A percentile compares a stretch with the other conserved stretches of the same genome.
Evolutionary conservation across 2,329 filamentous ascomycete genomes (phyloP).

Genomic region (Fusarium irregulare): DNA sequence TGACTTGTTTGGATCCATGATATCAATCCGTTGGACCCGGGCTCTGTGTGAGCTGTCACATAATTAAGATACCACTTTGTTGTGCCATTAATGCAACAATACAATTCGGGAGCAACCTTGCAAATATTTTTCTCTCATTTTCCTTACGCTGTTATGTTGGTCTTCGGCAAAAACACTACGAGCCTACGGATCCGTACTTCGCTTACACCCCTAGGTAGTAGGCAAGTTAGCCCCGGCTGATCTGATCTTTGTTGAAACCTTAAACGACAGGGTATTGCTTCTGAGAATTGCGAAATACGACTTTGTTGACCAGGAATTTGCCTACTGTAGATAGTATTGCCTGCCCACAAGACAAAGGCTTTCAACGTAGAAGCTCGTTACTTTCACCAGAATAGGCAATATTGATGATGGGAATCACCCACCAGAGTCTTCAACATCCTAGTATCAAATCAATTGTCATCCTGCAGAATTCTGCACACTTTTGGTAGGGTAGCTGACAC

Average conservation of each 20-base stretch:
- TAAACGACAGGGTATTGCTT: conserved; percentile 25
- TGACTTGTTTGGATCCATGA: not conserved
- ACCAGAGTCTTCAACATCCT: not conserved
- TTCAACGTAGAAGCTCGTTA: conserved; percentile 11
- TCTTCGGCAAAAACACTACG: conserved; percentile 25
- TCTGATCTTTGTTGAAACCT: conserved; percentile 40
- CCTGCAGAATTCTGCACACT: conserved; percentile 11
- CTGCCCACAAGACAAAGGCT: not conserved
- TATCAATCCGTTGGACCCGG: conserved; percentile 31
- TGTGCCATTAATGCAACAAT: not conserved
- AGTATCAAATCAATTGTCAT: conserved; percentile 3
- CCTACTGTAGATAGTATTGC: not conserved
- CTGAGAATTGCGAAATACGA: conserved; percentile 5
- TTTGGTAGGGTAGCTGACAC: conserved; percentile 30
- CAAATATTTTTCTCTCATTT: not conserved
- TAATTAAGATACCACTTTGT: not conserved
- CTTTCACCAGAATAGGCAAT: conserved; percentile 5
- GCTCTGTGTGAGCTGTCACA: conserved; percentile 29
- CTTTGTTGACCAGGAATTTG: not conserved
- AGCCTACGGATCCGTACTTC: not conserved
- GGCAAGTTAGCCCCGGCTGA: conserved; percentile 16
- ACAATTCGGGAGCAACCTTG: not conserved
- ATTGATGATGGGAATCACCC: not conserved
- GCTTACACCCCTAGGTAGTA: conserved; percentile 22
- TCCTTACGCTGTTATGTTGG: conserved; percentile 3